Base-by-base conservation (phyloP, 164 flowering plant genomes). In the Chimonanthus salicifolius region DNA sequence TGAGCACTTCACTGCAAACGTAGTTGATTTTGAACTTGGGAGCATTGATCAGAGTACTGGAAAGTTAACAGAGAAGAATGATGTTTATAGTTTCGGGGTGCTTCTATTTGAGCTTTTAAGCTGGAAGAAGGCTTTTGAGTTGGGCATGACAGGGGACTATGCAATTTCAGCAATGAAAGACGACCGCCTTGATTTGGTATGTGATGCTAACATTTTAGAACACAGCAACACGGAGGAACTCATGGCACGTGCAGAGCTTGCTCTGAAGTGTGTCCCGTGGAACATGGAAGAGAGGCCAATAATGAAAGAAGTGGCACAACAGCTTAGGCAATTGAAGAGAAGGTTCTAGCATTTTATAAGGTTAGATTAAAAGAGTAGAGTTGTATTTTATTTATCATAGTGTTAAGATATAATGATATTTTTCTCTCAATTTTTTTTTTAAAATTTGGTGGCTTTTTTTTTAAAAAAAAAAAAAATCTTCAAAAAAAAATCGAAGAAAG, bases 1-100 rank as follows among this genome's bases (percentile, higher is more conserved):
- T 68, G 80, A 74, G 2, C 79, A 89, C 47, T 76, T 82, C 0
- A 82, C 78, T 0, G 87, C 87, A 1, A 89, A 89, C 74, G 71
- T 91, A 16, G 46, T 74, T 44, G 77, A 86, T 8, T 77, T 77
- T 11, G 75, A 78, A 13, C 46, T 65, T 33, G 33, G 33, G 33
- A 33, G 33, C 33, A 33, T 33, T 33, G 33, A 33, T 1, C 49
- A 78, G 16, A 80, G 83, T 6, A 87, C 82, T 78, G 84, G 85
- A 11, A 91, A 33, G 33, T 33, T 33, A 33, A 33, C 33, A 33
- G 33, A 33, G 33, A 33, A 33, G 33, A 33, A 1, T 33, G 33
- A 33, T 33, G 33, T 33, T 33, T 33, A 33, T 33, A 33, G 33
- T 33, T 33, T 33, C 33, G 33, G 33, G 33, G 33, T 33, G 33